Percentiles rank a stretch among this genome's conserved stretches.
phyloP scores from a whole-genome alignment of 2,329 filamentous ascomycete species.

The Colletotrichum sansevieriae region DNA sequence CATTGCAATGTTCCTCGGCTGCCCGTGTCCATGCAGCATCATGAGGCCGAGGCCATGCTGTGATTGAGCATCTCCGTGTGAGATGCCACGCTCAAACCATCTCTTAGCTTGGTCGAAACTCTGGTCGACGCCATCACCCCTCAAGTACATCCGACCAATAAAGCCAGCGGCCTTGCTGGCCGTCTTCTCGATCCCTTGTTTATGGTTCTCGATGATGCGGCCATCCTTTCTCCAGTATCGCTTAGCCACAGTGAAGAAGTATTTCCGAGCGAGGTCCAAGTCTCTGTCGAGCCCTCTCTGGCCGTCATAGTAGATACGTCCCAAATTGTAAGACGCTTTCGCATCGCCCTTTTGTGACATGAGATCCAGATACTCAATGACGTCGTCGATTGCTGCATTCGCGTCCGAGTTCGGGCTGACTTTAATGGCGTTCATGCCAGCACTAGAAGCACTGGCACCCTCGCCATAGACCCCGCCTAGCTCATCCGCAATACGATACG shows the following conservation, averaged over 20 bases:
- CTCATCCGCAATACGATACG: slow-evolving; percentile 90
- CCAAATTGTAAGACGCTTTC: slow-evolving; percentile 87
- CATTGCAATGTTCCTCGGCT: slow-evolving; percentile 74
- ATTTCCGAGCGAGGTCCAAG: slow-evolving; percentile 79
- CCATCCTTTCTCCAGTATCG: slow-evolving; percentile 87
- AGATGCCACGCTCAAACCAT: slow-evolving; percentile 87
- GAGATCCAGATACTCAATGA: slow-evolving; percentile 92
- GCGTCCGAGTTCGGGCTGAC: slow-evolving; percentile 81
- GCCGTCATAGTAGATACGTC: slow-evolving; percentile 90
- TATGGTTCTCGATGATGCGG: slow-evolving; percentile 77
- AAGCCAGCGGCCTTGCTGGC: slow-evolving; percentile 89
- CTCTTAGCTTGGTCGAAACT: slow-evolving; percentile 80
- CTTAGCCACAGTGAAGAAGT: slow-evolving; percentile 84
- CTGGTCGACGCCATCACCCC: slow-evolving; percentile 86
- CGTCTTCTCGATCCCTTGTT: slow-evolving; percentile 79
- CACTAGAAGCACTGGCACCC: slow-evolving; percentile 90
- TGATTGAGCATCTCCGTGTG: slow-evolving; percentile 82
- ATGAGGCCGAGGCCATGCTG: slow-evolving; percentile 88
- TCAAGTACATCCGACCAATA: slow-evolving; percentile 89
- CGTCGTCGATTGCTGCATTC: slow-evolving; percentile 89
- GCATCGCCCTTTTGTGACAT: slow-evolving; percentile 92
- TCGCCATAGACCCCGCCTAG: slow-evolving; percentile 94
- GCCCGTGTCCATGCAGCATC: slow-evolving; percentile 82
- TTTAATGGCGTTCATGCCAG: slow-evolving; percentile 84
- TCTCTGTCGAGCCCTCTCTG: slow-evolving; percentile 81